Percentiles rank a stretch among this genome's conserved stretches.
Conservation (phyloP, 805 yeast genomes). For the Candida loeiensis region DNA sequence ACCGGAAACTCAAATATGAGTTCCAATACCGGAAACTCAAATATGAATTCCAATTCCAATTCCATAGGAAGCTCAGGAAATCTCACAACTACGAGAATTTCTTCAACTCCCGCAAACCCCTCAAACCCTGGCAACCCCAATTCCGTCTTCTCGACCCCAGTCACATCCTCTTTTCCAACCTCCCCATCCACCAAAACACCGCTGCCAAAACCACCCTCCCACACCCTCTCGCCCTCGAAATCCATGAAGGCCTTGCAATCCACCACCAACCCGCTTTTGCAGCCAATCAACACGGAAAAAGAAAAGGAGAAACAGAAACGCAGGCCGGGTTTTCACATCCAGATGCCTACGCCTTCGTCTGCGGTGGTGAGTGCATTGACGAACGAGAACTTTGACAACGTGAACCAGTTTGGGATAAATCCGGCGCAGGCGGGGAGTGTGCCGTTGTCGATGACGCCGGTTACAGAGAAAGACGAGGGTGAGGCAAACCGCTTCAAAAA, state of each 20-base stretch:
- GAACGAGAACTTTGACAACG: conserved; percentile 27
- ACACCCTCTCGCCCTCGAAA: conserved; percentile 36
- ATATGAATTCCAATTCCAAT: no score
- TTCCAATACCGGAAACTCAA: no score
- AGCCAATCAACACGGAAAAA: conserved; percentile 43
- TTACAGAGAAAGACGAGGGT: conserved; percentile 51
- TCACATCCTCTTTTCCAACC: background rate
- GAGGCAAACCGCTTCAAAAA: conserved; percentile 5
- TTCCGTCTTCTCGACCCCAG: background rate
- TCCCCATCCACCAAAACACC: conserved; percentile 35
- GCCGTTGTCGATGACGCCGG: conserved; percentile 77
- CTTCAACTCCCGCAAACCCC: background rate
- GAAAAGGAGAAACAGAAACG: conserved; percentile 28
- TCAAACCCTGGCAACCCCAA: background rate
- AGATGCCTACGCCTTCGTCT: conserved; percentile 70
- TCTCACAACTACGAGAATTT: background rate
- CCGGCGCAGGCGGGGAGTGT: conserved; percentile 46
- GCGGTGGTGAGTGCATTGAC: conserved; percentile 38
- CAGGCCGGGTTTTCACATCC: conserved; percentile 58
- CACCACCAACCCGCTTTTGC: conserved; percentile 45
- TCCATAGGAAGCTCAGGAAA: background rate
- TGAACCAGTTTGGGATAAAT: conserved; percentile 68
- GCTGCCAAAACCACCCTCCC: conserved; percentile 29
- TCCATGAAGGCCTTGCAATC: conserved; percentile 51
- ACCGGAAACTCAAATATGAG: no score